A percentile compares a stretch with the other conserved stretches of the same genome.
Evolutionary conservation across 192 early-diverging fungal species (phyloP).

Genomic region (Linderina pennispora): DNA sequence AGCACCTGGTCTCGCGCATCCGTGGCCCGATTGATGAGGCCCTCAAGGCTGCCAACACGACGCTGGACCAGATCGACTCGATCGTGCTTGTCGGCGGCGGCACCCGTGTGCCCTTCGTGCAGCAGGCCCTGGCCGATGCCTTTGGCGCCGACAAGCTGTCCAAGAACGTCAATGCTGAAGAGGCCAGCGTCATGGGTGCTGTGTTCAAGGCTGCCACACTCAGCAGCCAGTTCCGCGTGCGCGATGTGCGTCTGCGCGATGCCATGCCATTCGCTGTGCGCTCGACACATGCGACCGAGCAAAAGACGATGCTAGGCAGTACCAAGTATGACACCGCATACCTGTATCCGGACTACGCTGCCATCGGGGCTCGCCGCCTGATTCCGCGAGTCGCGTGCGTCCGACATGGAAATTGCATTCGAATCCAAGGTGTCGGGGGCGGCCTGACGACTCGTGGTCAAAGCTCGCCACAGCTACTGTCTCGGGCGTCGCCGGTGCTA

Average conservation of each 20-base stretch:
- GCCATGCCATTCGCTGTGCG: slow-evolving; percentile 52
- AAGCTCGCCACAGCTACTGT: slow-evolving; percentile 48
- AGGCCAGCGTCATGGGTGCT: slow-evolving; percentile 88
- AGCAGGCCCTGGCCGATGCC: slow-evolving; percentile 55
- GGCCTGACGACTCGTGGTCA: slow-evolving; percentile 17
- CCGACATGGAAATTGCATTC: slow-evolving; percentile 59
- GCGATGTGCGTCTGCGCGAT: slow-evolving; percentile 84
- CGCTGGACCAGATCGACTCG: slow-evolving; percentile 66
- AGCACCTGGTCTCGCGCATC: slow-evolving; percentile 65
- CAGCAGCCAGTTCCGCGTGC: slow-evolving; percentile 80
- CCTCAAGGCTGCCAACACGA: slow-evolving; percentile 60
- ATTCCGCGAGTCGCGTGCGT: slow-evolving; percentile 73
- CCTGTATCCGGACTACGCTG: slow-evolving; percentile 49
- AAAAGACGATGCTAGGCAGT: slow-evolving; percentile 54
- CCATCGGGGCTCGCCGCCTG: slow-evolving; percentile 75
- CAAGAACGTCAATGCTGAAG: slow-evolving; percentile 92
- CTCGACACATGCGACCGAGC: slow-evolving; percentile 44
- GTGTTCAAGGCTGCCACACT: slow-evolving; percentile 81
- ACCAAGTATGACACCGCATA: slow-evolving; percentile 24
- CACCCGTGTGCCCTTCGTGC: slow-evolving; percentile 83
- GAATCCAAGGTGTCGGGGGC: slow-evolving; percentile 64
- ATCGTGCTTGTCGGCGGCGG: slow-evolving; percentile 95
- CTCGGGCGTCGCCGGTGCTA: slow-evolving; percentile 61
- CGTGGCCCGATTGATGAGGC: slow-evolving; percentile 67
- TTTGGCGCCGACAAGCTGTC: slow-evolving; percentile 84